phyloP scores from a whole-genome alignment of 805 yeast genomes.

The Spathaspora hagerdaliae region DNA sequence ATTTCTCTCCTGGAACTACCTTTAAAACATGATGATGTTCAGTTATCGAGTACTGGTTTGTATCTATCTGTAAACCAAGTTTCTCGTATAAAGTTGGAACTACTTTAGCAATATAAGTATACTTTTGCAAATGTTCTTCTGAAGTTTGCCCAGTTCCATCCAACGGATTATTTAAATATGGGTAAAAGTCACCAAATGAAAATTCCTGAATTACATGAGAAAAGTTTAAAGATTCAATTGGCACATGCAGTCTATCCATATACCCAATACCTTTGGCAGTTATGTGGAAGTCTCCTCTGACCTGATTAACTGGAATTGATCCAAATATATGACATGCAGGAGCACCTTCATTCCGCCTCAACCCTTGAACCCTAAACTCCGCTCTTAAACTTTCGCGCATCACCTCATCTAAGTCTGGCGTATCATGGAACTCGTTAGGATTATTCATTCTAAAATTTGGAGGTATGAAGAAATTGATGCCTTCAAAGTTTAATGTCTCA shows the following conservation, averaged over 20 bases:
- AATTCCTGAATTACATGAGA: constrained; percentile 83
- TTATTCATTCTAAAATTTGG: constrained; percentile 41
- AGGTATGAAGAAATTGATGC: constrained; percentile 56
- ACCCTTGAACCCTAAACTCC: constrained; percentile 47
- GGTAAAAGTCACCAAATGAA: constrained; percentile 88
- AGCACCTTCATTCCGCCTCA: constrained; percentile 45
- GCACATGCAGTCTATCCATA: constrained; percentile 43
- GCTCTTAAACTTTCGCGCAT: constrained; percentile 65
- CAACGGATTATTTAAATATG: constrained; percentile 82
- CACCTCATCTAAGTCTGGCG: constrained; percentile 64
- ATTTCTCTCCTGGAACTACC: background rate
- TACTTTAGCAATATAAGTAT: constrained; percentile 67
- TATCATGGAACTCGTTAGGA: constrained; percentile 43
- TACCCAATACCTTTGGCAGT: constrained; percentile 74
- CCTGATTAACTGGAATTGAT: constrained; percentile 76
- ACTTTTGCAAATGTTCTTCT: constrained; percentile 44
- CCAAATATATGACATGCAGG: constrained; percentile 90
- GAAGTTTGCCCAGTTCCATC: constrained; percentile 68
- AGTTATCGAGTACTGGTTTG: constrained; percentile 81
- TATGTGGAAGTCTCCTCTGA: constrained; percentile 80
- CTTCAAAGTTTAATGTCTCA: constrained; percentile 70
- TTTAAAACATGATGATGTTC: constrained; percentile 36
- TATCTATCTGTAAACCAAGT: constrained; percentile 68
- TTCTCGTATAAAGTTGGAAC: constrained; percentile 78
- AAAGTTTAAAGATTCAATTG: constrained; percentile 58